Conservation (phyloP, 1,284 basidiomycete genomes). For the Rhodotorula sp. region DNA sequence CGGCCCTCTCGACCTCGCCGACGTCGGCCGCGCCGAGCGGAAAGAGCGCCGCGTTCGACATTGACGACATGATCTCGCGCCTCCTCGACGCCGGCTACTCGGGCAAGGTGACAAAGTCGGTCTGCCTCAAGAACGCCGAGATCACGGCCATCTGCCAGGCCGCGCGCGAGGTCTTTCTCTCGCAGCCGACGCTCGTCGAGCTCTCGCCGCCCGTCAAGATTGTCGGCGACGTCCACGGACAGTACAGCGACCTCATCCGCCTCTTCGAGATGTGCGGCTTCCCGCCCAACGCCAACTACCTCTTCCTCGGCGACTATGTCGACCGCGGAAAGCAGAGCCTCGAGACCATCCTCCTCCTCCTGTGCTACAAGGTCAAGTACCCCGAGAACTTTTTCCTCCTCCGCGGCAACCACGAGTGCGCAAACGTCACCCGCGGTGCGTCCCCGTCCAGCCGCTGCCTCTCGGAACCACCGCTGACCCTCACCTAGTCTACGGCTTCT, state of each 20-base stretch:
- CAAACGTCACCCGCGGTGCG: conserved; percentile 94
- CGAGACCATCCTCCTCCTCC: conserved; percentile 92
- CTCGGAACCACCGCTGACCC: conserved; percentile 14
- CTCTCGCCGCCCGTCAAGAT: conserved; percentile 98
- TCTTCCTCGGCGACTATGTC: conserved; percentile 70
- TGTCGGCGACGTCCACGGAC: conserved; percentile 95
- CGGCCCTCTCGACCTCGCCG: conserved; percentile 37
- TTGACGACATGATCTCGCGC: conserved; percentile 98
- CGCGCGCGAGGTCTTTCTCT: conserved; percentile 95
- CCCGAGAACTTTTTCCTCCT: conserved; percentile 99
- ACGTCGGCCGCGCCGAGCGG: conserved; percentile 13
- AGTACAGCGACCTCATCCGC: conserved; percentile 94
- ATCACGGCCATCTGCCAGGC: conserved; percentile 93
- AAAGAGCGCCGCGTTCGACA: conserved; percentile 66
- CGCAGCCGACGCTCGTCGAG: conserved; percentile 96
- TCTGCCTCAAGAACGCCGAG: conserved; percentile 95
- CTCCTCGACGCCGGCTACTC: conserved; percentile 96
- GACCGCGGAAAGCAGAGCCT: conserved; percentile 98
- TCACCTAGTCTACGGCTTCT: conserved; percentile 90
- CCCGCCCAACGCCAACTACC: conserved; percentile 94
- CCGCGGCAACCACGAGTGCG: conserved; percentile 98
- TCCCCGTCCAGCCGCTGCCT: conserved; percentile 26
- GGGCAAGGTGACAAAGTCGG: conserved; percentile 88
- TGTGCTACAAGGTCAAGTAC: conserved; percentile 99
- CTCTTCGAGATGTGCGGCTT: conserved; percentile 99